Percentiles rank a stretch among this genome's conserved stretches.
Evolutionary conservation across 495 filamentous ascomycete genomes (phyloP).

Genomic region (Aspergillus indologenus): DNA sequence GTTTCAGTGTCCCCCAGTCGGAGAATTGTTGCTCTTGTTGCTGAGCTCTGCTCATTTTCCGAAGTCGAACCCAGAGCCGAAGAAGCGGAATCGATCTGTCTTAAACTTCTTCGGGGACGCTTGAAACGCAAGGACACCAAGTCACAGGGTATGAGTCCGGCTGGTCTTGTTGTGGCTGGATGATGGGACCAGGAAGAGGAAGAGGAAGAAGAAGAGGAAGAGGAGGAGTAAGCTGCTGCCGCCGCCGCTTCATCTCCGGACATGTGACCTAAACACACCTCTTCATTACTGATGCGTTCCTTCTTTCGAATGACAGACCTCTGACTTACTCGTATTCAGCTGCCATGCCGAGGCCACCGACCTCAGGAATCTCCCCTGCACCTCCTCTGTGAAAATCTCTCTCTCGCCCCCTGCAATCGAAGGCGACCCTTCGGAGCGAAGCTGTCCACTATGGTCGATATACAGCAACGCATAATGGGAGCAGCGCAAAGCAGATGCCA

Average conservation of each 20-base stretch:
- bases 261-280: conserved; percentile 10
- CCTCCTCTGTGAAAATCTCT: conserved; percentile 40
- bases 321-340: conserved; percentile 23
- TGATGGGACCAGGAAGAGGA: conserved; percentile 18
- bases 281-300: not conserved
- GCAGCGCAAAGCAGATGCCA: conserved; percentile 19
- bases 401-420: conserved; percentile 37
- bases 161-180: conserved; percentile 15
- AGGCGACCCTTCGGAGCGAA: conserved; percentile 31
- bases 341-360: conserved; percentile 24
- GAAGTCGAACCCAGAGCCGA: too few species aligned
- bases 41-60: conserved; percentile 17
- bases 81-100: conserved; percentile 16
- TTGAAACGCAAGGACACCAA: conserved; percentile 34
- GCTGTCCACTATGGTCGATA: conserved; percentile 37
- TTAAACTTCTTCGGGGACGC: conserved; percentile 29
- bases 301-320: not conserved
- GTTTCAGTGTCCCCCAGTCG: conserved; percentile 55
- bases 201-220: too few species aligned
- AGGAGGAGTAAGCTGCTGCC: too few species aligned
- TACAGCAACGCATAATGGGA: conserved; percentile 43
- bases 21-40: conserved; percentile 39
- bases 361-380: conserved; percentile 37
- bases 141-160: conserved; percentile 38
- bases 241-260: conserved; percentile 11